A percentile compares a stretch with the other conserved stretches of the same genome.
These are phyloP conservation scores for Parasitella parasitica DNA, from an alignment of 371 early-diverging fungal species.

Conservation along the genomic window DNA sequence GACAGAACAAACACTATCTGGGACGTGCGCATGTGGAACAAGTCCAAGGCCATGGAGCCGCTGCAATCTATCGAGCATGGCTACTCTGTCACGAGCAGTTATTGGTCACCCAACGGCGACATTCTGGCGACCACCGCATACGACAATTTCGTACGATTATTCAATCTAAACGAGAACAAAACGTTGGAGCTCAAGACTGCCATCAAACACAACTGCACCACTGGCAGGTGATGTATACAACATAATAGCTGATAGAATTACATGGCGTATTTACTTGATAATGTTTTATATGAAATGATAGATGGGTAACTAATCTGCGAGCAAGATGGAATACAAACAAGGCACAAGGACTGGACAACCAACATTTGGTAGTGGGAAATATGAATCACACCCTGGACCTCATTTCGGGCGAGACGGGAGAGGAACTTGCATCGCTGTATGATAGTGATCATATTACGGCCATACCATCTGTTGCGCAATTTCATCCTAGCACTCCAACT, in stretches of 20 bases:
- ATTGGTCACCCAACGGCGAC: slow-evolving; percentile 70
- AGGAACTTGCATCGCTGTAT: slow-evolving; percentile 47
- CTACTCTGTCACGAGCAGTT: slow-evolving; percentile 66
- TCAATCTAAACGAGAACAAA: slow-evolving; percentile 38
- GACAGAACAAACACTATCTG: slow-evolving; percentile 73
- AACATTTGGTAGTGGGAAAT: slow-evolving; percentile 66
- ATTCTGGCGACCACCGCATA: slow-evolving; percentile 47
- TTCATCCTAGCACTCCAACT: slow-evolving; percentile 56
- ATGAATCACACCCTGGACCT: slow-evolving; percentile 70
- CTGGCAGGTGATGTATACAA: slow-evolving; percentile 64
- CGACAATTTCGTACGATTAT: slow-evolving; percentile 54
- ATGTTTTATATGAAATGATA: background rate
- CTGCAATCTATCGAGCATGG: slow-evolving; percentile 51
- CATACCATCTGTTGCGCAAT: slow-evolving; percentile 66
- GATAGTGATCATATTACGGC: slow-evolving; percentile 62
- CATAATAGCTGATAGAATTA: too few species aligned
- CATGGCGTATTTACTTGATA: background rate
- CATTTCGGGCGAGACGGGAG: slow-evolving; percentile 59
- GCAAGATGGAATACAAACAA: slow-evolving; percentile 64
- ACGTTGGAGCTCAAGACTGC: slow-evolving; percentile 36
- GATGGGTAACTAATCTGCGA: slow-evolving; percentile 78
- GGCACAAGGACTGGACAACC: slow-evolving; percentile 22
- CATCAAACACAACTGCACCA: slow-evolving; percentile 67
- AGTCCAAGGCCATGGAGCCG: slow-evolving; percentile 23
- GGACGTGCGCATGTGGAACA: slow-evolving; percentile 65